phyloP scores from a whole-genome alignment of 2,329 filamentous ascomycete genomes.

The Aspergillus versicolor region DNA sequence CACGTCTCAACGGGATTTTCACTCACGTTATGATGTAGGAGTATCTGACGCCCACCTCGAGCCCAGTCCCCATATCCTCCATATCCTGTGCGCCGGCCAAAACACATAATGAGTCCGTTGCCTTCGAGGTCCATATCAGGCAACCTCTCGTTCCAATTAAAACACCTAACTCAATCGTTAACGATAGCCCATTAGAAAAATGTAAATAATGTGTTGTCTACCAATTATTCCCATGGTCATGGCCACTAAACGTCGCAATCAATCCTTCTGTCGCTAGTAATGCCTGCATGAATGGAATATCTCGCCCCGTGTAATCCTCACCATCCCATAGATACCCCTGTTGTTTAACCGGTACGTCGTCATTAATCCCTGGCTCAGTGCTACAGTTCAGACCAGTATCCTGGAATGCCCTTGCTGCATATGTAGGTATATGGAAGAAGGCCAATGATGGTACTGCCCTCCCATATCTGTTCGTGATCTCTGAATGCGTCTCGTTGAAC shows the following conservation, averaged over 20 bases:
- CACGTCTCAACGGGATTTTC: too few species aligned
- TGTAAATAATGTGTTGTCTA: background rate
- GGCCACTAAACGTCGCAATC: constrained; percentile 34
- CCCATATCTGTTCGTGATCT: constrained; percentile 30
- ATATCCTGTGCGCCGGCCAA: too few species aligned
- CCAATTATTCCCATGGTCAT: constrained; percentile 43
- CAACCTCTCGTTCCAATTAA: background rate
- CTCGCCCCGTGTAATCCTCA: background rate
- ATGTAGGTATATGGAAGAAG: constrained; percentile 56
- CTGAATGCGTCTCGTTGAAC: constrained; percentile 40
- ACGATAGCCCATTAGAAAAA: too few species aligned
- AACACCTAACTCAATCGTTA: background rate
- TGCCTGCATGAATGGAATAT: constrained; percentile 30
- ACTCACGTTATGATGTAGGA: too few species aligned
- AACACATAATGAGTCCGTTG: too few species aligned
- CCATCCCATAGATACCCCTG: too few species aligned
- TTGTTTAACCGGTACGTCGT: constrained; percentile 18
- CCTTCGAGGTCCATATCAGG: too few species aligned
- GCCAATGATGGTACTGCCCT: constrained; percentile 50
- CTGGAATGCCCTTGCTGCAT: constrained; percentile 45
- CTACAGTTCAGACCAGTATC: constrained; percentile 40
- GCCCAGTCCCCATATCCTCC: too few species aligned
- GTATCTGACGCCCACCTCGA: too few species aligned
- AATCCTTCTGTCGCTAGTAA: constrained; percentile 21
- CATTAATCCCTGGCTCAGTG: constrained; percentile 50